phyloP scores from a whole-genome alignment of 2,329 filamentous ascomycete species.

The Trichoderma polysporum region DNA sequence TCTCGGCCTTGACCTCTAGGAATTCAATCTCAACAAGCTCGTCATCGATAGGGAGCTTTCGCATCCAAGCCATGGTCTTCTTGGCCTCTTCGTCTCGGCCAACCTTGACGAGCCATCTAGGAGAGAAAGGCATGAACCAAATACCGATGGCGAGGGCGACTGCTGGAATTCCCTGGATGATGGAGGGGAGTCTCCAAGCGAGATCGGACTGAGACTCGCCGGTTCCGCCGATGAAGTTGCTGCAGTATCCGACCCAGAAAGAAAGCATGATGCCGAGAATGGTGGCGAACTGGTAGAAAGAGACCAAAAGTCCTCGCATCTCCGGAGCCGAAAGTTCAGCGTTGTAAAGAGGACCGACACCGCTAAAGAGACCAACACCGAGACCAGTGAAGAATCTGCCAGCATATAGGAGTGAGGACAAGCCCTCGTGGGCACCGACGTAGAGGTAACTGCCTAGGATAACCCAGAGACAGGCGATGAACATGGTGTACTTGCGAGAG shows the following conservation, averaged over 20 bases:
- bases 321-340: constrained; percentile 46
- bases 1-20: constrained; percentile 78
- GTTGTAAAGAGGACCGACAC: constrained; percentile 61
- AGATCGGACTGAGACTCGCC: constrained; percentile 44
- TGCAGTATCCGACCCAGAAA: constrained; percentile 59
- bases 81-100: constrained; percentile 67
- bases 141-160: constrained; percentile 67
- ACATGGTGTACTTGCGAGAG: constrained; percentile 67
- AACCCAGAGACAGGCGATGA: constrained; percentile 66
- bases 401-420: constrained; percentile 29
- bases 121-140: constrained; percentile 77
- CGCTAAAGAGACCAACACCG: constrained; percentile 66
- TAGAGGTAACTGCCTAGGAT: constrained; percentile 70
- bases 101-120: constrained; percentile 73
- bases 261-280: constrained; percentile 64
- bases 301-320: constrained; percentile 44
- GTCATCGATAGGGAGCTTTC: constrained; percentile 61
- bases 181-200: constrained; percentile 50
- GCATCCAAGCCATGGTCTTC: constrained; percentile 61
- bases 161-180: constrained; percentile 66
- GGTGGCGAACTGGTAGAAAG: constrained; percentile 53
- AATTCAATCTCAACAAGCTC: constrained; percentile 73
- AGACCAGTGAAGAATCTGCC: constrained; percentile 48
- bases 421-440: constrained; percentile 56
- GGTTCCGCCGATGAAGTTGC: constrained; percentile 37